Evolutionary conservation across 2,329 filamentous ascomycete species (phyloP).

Genomic region (Stagonosporopsis tanaceti): DNA sequence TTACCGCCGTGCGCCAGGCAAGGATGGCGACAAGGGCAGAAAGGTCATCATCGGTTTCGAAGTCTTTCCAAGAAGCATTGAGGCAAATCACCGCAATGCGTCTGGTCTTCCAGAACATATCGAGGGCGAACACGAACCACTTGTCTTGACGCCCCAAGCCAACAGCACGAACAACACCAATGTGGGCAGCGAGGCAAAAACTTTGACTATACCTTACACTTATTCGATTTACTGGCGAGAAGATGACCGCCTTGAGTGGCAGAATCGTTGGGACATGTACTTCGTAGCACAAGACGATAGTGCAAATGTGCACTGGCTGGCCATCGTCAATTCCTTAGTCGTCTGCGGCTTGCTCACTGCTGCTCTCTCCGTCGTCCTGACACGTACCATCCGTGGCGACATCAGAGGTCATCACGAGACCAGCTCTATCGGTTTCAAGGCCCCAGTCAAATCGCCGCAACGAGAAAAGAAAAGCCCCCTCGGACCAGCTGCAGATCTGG

Average conservation of each 20-base stretch:
- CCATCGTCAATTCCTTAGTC: conserved; percentile 85
- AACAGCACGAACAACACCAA: conserved; percentile 64
- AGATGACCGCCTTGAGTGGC: conserved; percentile 81
- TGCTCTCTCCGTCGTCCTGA: conserved; percentile 81
- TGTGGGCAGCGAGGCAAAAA: conserved; percentile 67
- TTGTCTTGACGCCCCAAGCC: conserved; percentile 71
- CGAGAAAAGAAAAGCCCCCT: conserved; percentile 67
- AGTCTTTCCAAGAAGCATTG: conserved; percentile 86
- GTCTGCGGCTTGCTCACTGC: conserved; percentile 81
- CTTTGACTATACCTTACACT: conserved; percentile 78
- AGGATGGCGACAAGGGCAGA: conserved; percentile 72
- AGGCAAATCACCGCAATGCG: conserved; percentile 65
- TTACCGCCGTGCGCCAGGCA: conserved; percentile 75
- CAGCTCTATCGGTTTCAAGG: conserved; percentile 39
- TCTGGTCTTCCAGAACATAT: conserved; percentile 74
- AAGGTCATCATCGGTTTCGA: conserved; percentile 90
- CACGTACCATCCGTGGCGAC: conserved; percentile 79
- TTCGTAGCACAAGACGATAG: conserved; percentile 88
- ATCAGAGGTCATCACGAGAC: conserved; percentile 77
- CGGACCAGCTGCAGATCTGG: conserved; percentile 66
- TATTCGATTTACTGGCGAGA: conserved; percentile 92
- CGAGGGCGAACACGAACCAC: conserved; percentile 66
- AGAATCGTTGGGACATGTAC: conserved; percentile 85
- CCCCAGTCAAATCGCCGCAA: conserved; percentile 51
- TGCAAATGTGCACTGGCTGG: conserved; percentile 84